A percentile compares a stretch with the other conserved stretches of the same genome.
phyloP scores from a whole-genome alignment of 2,329 filamentous ascomycete species.

The Cytospora piceae region DNA sequence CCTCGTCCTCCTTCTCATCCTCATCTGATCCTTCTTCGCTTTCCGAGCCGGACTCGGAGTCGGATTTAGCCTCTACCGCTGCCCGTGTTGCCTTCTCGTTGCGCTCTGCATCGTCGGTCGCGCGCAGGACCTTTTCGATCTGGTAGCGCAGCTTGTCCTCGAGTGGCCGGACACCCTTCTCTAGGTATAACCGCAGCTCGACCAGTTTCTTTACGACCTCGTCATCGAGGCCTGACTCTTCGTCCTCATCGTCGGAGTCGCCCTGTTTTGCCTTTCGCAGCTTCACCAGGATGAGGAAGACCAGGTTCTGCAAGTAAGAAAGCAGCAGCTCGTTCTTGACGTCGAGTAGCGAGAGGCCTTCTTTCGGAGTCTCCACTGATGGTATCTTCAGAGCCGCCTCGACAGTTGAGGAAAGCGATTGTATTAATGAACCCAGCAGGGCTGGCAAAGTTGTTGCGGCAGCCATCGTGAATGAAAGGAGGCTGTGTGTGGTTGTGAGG shows the following conservation, averaged over 20 bases:
- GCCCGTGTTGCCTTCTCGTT: constrained; percentile 43
- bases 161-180: constrained; percentile 87
- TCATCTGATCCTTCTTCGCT: constrained; percentile 41
- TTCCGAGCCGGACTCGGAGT: constrained; percentile 42
- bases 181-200: constrained; percentile 87
- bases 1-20: constrained; percentile 42
- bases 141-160: constrained; percentile 93
- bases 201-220: constrained; percentile 84
- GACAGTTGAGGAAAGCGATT: constrained; percentile 64
- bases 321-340: constrained; percentile 97
- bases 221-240: constrained; percentile 55
- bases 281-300: constrained; percentile 83
- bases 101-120: constrained; percentile 74
- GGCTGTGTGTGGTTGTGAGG: not conserved
- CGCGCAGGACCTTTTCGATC: constrained; percentile 90
- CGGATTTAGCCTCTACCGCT: constrained; percentile 41
- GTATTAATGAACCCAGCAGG: constrained; percentile 59
- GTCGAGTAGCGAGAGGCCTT: constrained; percentile 93
- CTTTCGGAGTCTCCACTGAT: constrained; percentile 71
- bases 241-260: constrained; percentile 38
- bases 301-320: constrained; percentile 92
- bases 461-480: constrained; percentile 34
- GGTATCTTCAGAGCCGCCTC: constrained; percentile 67
- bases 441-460: constrained; percentile 43
- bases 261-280: constrained; percentile 59